phyloP scores from a whole-genome alignment of 2,329 filamentous ascomycete species.

The Emericellopsis cladophorae region DNA sequence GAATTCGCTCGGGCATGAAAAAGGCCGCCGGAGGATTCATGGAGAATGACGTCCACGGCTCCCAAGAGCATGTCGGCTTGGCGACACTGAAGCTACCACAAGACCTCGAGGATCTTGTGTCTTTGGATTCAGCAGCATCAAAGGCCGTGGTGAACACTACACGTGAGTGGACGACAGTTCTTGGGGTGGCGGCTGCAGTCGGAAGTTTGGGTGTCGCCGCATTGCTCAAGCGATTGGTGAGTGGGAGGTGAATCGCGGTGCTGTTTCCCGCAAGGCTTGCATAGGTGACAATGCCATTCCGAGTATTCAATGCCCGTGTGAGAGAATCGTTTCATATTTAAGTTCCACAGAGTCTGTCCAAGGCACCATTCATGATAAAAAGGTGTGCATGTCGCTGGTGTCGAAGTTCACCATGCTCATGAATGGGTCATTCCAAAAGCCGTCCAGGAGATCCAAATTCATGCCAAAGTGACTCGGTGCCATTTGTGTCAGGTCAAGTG shows the following conservation, averaged over 20 bases:
- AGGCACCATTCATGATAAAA: neutral
- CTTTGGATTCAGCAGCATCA: neutral
- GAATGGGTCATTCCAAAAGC: slow-evolving; percentile 11
- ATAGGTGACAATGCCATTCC: too few relatives aligned
- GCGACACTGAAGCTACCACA: neutral
- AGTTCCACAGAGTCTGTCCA: too few relatives aligned
- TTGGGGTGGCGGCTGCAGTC: neutral
- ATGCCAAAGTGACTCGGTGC: too few relatives aligned
- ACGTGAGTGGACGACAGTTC: neutral
- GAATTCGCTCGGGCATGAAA: slow-evolving; percentile 5
- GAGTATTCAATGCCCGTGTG: too few relatives aligned
- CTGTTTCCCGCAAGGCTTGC: too few relatives aligned
- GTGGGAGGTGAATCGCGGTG: too few relatives aligned
- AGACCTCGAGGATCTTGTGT: neutral
- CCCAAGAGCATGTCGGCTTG: slow-evolving; percentile 13
- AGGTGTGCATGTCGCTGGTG: neutral
- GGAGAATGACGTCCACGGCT: slow-evolving; percentile 17
- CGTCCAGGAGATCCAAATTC: neutral
- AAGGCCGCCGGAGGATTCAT: slow-evolving; percentile 13
- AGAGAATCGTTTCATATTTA: too few relatives aligned
- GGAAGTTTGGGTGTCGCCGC: neutral
- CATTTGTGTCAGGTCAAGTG: too few relatives aligned
- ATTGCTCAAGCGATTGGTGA: neutral
- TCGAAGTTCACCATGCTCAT: neutral
- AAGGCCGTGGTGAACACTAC: neutral